Conservation (phyloP, 2,329 filamentous ascomycete species). For the Ceratocystis lukuohia region DNA sequence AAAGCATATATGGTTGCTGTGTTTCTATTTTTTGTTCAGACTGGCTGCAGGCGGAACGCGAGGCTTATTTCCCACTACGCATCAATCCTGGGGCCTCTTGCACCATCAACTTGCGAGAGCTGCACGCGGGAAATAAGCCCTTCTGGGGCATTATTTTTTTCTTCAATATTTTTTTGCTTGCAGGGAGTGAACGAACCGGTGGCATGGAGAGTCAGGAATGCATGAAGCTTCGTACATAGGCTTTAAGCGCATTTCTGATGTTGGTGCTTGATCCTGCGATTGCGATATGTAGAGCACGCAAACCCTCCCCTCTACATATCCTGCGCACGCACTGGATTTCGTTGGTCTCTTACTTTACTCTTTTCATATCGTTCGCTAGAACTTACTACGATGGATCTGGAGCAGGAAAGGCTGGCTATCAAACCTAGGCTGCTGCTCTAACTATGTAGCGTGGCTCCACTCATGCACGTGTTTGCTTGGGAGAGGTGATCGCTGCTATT, state of each 20-base stretch:
- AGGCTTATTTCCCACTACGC: background rate
- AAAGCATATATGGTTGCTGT: background rate
- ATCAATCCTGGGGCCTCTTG: background rate
- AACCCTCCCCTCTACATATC: background rate
- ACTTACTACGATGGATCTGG: too few relatives aligned
- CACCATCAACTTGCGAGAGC: background rate
- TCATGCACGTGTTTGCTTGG: background rate
- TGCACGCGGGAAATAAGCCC: constrained; percentile 15
- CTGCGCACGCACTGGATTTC: background rate
- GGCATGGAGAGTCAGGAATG: background rate
- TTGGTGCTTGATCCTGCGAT: background rate
- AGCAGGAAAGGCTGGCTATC: too few relatives aligned
- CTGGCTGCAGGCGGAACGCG: background rate
- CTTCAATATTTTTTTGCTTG: constrained; percentile 1
- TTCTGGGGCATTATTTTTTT: constrained; percentile 17
- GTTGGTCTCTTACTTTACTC: too few relatives aligned
- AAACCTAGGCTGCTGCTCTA: too few relatives aligned
- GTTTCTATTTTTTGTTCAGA: background rate
- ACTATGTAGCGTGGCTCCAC: background rate
- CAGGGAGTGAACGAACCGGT: background rate
- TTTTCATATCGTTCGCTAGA: too few relatives aligned
- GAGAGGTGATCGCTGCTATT: background rate
- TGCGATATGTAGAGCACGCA: background rate
- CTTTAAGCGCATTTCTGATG: background rate
- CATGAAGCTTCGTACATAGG: background rate